A percentile compares a stretch with the other conserved stretches of the same genome.
These are phyloP conservation scores for Coemansia sp. DNA, from an alignment of 192 early-diverging fungal species.

Conservation along the genomic window DNA sequence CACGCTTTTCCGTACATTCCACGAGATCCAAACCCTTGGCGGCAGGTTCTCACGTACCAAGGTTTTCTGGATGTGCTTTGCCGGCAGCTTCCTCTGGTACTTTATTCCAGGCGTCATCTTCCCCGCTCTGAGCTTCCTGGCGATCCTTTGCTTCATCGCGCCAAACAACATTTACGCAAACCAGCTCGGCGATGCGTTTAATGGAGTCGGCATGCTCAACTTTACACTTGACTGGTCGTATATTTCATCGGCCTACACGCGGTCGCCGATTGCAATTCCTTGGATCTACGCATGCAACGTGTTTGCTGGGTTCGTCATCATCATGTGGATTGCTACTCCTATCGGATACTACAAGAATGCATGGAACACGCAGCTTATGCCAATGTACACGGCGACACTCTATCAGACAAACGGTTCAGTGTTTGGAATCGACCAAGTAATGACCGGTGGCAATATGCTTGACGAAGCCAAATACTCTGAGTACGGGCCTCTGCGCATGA, in stretches of 20 bases:
- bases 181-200: slow-evolving; percentile 54
- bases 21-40: slow-evolving; percentile 61
- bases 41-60: slow-evolving; percentile 56
- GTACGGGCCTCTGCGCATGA: slow-evolving; percentile 70
- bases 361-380: slow-evolving; percentile 63
- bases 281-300: slow-evolving; percentile 73
- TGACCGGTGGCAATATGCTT: slow-evolving; percentile 57
- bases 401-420: slow-evolving; percentile 61
- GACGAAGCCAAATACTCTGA: slow-evolving; percentile 58
- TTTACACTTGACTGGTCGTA: slow-evolving; percentile 79
- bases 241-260: slow-evolving; percentile 60
- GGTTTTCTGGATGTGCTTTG: slow-evolving; percentile 57
- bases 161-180: slow-evolving; percentile 50
- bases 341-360: slow-evolving; percentile 70
- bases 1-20: slow-evolving; percentile 79
- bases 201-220: slow-evolving; percentile 70
- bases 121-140: slow-evolving; percentile 66
- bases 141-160: slow-evolving; percentile 63
- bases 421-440: slow-evolving; percentile 63
- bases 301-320: slow-evolving; percentile 69
- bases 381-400: slow-evolving; percentile 53
- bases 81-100: slow-evolving; percentile 57
- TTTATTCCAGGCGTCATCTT: slow-evolving; percentile 70
- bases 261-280: slow-evolving; percentile 73
- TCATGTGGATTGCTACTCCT: slow-evolving; percentile 77